Conservation (phyloP, 2,329 filamentous ascomycete genomes). For the Cladosporium sp. region DNA sequence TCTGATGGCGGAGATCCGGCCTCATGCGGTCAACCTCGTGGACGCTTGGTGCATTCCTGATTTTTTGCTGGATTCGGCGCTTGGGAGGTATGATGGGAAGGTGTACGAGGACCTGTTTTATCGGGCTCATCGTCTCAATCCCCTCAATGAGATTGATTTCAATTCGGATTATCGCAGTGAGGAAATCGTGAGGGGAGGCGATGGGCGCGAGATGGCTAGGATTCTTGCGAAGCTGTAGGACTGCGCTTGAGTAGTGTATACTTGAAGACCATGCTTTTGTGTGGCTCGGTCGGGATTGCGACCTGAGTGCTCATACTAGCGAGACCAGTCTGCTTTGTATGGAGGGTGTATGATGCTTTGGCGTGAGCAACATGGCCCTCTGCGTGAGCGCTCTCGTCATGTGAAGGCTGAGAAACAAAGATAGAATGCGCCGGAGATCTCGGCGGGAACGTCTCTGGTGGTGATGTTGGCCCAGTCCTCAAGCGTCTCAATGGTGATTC, state of each 20-base stretch:
- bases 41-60: conserved; percentile 51
- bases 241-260: neutral
- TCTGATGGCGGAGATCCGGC: conserved; percentile 45
- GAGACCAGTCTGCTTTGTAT: no score
- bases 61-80: conserved; percentile 48
- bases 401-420: no score
- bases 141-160: conserved; percentile 47
- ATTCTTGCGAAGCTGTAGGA: conserved; percentile 29
- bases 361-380: no score
- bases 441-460: no score
- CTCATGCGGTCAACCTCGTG: conserved; percentile 49
- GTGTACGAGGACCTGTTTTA: conserved; percentile 52
- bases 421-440: no score
- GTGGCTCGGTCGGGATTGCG: no score
- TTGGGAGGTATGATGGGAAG: conserved; percentile 48
- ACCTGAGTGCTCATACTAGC: no score
- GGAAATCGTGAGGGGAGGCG: conserved; percentile 45
- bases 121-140: conserved; percentile 48
- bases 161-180: conserved; percentile 47
- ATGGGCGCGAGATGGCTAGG: conserved; percentile 24
- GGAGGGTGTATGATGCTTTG: no score
- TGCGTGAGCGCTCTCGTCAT: no score
- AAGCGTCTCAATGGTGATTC: no score
- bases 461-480: no score
- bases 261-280: no score